Percentiles rank a stretch among this genome's conserved stretches.
phyloP scores from a whole-genome alignment of 2,329 filamentous ascomycete genomes.

The Colletotrichum horii region DNA sequence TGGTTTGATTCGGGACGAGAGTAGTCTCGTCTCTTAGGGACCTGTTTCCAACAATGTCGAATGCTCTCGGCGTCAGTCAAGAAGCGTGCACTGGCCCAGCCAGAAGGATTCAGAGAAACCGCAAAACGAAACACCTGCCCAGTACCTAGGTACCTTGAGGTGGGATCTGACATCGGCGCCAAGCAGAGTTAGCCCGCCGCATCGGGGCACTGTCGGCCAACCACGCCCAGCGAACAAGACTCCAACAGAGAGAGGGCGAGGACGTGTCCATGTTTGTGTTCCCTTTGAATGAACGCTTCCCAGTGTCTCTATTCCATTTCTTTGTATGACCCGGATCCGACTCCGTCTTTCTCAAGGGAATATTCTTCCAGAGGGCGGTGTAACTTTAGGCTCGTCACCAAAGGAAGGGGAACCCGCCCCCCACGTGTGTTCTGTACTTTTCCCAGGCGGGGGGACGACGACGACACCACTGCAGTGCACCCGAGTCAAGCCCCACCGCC shows the following conservation, averaged over 20 bases:
- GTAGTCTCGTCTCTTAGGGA: background rate
- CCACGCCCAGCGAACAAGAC: background rate
- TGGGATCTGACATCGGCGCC: constrained; percentile 1
- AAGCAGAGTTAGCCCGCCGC: background rate
- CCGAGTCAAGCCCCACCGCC: background rate
- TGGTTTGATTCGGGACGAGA: background rate
- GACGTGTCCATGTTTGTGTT: background rate
- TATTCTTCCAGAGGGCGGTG: background rate
- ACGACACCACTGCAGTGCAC: background rate
- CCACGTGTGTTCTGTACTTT: background rate
- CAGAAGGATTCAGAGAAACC: background rate
- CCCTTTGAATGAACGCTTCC: background rate
- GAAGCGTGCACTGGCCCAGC: background rate
- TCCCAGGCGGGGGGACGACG: background rate
- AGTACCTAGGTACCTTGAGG: background rate
- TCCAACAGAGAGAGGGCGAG: background rate
- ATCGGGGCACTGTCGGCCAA: background rate
- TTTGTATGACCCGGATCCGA: background rate
- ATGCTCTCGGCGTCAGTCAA: background rate
- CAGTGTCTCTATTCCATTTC: background rate
- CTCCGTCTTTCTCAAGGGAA: background rate
- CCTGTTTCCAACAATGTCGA: background rate
- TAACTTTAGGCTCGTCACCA: background rate
- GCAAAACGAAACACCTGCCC: background rate
- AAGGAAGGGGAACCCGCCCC: background rate